phyloP scores from a whole-genome alignment of 2,329 filamentous ascomycete species.

The Ophiobolus disseminans region DNA sequence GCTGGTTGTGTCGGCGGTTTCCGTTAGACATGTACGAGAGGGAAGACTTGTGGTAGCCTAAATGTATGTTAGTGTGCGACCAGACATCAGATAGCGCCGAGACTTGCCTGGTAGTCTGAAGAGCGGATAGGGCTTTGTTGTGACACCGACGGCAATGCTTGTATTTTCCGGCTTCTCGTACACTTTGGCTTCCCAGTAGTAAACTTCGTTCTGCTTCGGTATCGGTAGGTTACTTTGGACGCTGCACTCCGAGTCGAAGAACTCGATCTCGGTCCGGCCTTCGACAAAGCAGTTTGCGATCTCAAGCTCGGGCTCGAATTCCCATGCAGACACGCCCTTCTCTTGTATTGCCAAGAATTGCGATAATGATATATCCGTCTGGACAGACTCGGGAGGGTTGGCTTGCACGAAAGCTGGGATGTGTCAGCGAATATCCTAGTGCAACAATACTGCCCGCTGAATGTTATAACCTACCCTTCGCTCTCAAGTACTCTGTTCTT shows the following conservation, averaged over 20 bases:
- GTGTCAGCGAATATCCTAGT: slow-evolving; percentile 12
- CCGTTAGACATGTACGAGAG: slow-evolving; percentile 90
- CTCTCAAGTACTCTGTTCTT: slow-evolving; percentile 86
- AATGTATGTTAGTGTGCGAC: slow-evolving; percentile 21
- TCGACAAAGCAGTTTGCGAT: slow-evolving; percentile 99
- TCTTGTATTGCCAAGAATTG: slow-evolving; percentile 98
- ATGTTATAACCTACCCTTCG: slow-evolving; percentile 73
- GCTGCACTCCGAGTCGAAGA: slow-evolving; percentile 97
- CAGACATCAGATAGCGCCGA: neutral
- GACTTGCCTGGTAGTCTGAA: slow-evolving; percentile 87
- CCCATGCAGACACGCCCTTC: slow-evolving; percentile 99
- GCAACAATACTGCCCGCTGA: too few relatives aligned
- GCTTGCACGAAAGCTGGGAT: slow-evolving; percentile 83
- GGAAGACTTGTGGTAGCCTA: slow-evolving; percentile 91
- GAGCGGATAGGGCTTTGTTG: slow-evolving; percentile 94
- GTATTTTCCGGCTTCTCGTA: slow-evolving; percentile 95
- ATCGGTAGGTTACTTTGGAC: slow-evolving; percentile 97
- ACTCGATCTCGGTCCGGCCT: slow-evolving; percentile 94
- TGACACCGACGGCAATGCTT: slow-evolving; percentile 87
- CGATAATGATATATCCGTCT: slow-evolving; percentile 96
- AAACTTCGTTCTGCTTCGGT: slow-evolving; percentile 98
- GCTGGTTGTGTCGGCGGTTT: slow-evolving; percentile 88
- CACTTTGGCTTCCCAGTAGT: slow-evolving; percentile 99
- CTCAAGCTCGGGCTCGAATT: slow-evolving; percentile 98
- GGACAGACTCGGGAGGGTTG: slow-evolving; percentile 92